phyloP scores from a whole-genome alignment of 1,139 yeast genomes.

The Nakaseomyces kungkrabaensis region DNA sequence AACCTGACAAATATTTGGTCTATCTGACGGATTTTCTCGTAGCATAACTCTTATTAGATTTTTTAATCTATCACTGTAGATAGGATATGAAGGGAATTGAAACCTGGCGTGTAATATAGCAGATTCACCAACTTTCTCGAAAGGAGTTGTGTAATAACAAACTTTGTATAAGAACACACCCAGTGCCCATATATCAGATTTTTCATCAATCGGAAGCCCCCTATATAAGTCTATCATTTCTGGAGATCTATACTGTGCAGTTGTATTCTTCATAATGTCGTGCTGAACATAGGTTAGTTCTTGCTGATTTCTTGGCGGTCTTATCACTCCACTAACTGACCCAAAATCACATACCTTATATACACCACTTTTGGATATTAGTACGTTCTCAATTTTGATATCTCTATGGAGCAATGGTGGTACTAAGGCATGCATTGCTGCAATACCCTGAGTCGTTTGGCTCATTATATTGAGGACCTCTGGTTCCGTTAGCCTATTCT shows the following conservation, averaged over 20 bases:
- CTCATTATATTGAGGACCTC: constrained; percentile 60
- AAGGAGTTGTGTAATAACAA: constrained; percentile 73
- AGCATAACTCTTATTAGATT: constrained; percentile 54
- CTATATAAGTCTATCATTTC: constrained; percentile 69
- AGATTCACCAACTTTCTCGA: constrained; percentile 60
- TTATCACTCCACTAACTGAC: constrained; percentile 50
- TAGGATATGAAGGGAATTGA: constrained; percentile 45
- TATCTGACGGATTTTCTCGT: constrained; percentile 56
- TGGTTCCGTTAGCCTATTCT: constrained; percentile 48
- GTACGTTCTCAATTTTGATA: constrained; percentile 68
- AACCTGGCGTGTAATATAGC: constrained; percentile 63
- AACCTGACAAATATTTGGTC: constrained; percentile 65
- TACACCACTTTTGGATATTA: constrained; percentile 44
- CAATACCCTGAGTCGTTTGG: constrained; percentile 59
- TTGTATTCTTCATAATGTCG: constrained; percentile 64
- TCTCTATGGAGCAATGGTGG: constrained; percentile 59
- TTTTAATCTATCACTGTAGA: constrained; percentile 41
- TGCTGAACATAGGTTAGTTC: constrained; percentile 52
- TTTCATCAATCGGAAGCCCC: constrained; percentile 61
- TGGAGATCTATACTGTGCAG: constrained; percentile 75
- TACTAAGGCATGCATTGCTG: constrained; percentile 56
- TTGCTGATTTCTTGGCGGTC: constrained; percentile 55
- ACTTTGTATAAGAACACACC: constrained; percentile 69
- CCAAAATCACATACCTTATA: constrained; percentile 79
- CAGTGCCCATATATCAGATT: constrained; percentile 74